Base-by-base conservation (phyloP, 108 stramenopile species). In the Fragilaria crotonensis region DNA sequence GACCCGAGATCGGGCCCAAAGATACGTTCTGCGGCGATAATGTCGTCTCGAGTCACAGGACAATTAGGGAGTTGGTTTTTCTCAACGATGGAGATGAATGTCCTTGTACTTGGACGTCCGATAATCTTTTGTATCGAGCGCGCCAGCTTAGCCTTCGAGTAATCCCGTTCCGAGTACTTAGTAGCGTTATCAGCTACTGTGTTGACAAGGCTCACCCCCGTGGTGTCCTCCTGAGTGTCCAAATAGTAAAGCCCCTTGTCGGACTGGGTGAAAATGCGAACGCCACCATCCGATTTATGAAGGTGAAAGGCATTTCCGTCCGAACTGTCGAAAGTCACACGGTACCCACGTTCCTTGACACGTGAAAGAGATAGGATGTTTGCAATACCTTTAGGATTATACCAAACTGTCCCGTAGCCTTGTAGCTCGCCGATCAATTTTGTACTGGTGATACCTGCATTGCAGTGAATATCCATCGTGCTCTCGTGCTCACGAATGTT, bases 381-480 rank as follows among this genome's bases (percentile, higher is more conserved):
- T 11, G 66, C 78, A 28, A 71, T 64, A n/a, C 73, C 69, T 0
- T 59, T 30, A 0, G 62, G 66, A 29, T 70, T 29, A 33, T 67
- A 71, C 78, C 78, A 79, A n/a, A 75, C 73, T 20, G 22, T 55
- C 5, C 70, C 70, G 25, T 64, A 62, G 28, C 70, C 70, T 0
- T 60, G 48, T 4, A 79, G 46, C 1, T 33, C 19, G 0, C 64
- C 72, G 5, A 29, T 22, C 28, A 61, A 25, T 17, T 62, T 48
- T 26, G 61, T 63, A 0, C 18, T 31, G 1, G 30, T 30, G 0
- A 26, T 23, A 20, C 72, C 68, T 31, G 60, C 72, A 49, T 69
- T 63, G 25, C 63, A 62, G 44, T 33, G n/a, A 3, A 78, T 61
- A 2, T 3, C 46, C 22, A 78, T 18, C 0, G 29, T 4, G 7